These are phyloP conservation scores for Nemania serpens DNA, from an alignment of 2,329 filamentous ascomycete species.

Conservation along the genomic window DNA sequence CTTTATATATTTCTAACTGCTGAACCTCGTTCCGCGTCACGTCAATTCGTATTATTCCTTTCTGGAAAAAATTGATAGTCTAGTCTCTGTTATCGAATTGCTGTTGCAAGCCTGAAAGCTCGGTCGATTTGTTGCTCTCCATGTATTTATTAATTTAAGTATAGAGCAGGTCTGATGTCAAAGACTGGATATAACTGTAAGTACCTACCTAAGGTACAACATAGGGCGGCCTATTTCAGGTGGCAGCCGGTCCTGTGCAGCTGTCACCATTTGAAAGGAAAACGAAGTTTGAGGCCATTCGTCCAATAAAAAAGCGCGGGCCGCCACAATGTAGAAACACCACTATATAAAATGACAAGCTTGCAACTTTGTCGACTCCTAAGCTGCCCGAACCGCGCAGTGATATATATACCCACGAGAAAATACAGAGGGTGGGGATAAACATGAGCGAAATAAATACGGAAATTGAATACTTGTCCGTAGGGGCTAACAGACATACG, in stretches of 20 bases:
- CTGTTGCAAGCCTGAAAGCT: too few species aligned
- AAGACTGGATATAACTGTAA: neutral
- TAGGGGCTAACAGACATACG: conserved; percentile 88
- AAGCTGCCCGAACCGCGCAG: neutral
- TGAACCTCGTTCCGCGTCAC: too few species aligned
- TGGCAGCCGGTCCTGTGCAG: conserved; percentile 6
- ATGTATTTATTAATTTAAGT: too few species aligned
- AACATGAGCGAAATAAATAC: conserved; percentile 37
- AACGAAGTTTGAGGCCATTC: conserved; percentile 3
- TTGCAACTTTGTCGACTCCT: conserved; percentile 7
- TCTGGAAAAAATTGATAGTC: too few species aligned
- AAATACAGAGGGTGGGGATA: neutral
- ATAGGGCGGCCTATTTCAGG: neutral
- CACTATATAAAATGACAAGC: conserved; percentile 3
- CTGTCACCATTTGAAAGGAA: conserved; percentile 2
- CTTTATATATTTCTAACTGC: too few species aligned
- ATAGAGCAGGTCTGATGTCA: too few species aligned
- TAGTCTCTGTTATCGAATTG: too few species aligned
- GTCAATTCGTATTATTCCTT: too few species aligned
- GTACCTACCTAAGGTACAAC: too few species aligned
- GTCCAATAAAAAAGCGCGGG: conserved; percentile 22
- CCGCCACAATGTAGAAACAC: neutral
- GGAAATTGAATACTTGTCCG: conserved; percentile 63
- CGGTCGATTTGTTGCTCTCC: too few species aligned
- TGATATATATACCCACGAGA: neutral